A percentile compares a stretch with the other conserved stretches of the same genome.
Evolutionary conservation across 805 yeast genomes (phyloP).

Genomic region (Kodamaea kakaduensis): DNA sequence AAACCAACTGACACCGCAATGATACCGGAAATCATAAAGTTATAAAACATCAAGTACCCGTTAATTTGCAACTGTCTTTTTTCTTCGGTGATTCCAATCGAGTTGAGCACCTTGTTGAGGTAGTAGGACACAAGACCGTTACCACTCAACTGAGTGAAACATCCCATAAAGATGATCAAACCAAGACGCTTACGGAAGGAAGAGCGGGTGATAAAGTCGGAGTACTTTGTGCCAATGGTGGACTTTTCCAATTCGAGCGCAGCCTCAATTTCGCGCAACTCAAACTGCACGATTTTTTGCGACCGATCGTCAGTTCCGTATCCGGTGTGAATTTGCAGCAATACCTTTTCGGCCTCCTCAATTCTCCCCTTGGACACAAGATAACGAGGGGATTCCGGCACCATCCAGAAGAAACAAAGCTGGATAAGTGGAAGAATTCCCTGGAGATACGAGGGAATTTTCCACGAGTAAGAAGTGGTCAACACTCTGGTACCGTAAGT

Average conservation of each 20-base stretch:
- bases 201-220: slow-evolving; percentile 35
- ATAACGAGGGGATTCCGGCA: slow-evolving; percentile 40
- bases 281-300: slow-evolving; percentile 16
- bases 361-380: slow-evolving; percentile 21
- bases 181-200: slow-evolving; percentile 40
- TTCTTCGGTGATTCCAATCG: slow-evolving; percentile 50
- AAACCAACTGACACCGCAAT: slow-evolving; percentile 17
- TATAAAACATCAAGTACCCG: slow-evolving; percentile 47
- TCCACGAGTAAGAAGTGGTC: slow-evolving; percentile 42
- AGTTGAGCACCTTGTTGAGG: slow-evolving; percentile 44
- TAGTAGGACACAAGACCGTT: slow-evolving; percentile 51
- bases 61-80: slow-evolving; percentile 45
- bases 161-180: slow-evolving; percentile 29
- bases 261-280: slow-evolving; percentile 21
- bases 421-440: slow-evolving; percentile 46
- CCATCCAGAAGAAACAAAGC: slow-evolving; percentile 26
- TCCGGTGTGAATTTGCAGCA: slow-evolving; percentile 40
- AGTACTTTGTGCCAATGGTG: slow-evolving; percentile 28
- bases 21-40: slow-evolving; percentile 29
- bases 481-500: slow-evolving; percentile 42
- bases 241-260: slow-evolving; percentile 36
- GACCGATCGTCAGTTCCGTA: slow-evolving; percentile 24
- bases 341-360: slow-evolving; percentile 23
- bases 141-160: slow-evolving; percentile 46
- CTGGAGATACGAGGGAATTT: slow-evolving; percentile 52